phyloP scores from a whole-genome alignment of 257 asterid species.

The Solanum pinnatisectum region DNA sequence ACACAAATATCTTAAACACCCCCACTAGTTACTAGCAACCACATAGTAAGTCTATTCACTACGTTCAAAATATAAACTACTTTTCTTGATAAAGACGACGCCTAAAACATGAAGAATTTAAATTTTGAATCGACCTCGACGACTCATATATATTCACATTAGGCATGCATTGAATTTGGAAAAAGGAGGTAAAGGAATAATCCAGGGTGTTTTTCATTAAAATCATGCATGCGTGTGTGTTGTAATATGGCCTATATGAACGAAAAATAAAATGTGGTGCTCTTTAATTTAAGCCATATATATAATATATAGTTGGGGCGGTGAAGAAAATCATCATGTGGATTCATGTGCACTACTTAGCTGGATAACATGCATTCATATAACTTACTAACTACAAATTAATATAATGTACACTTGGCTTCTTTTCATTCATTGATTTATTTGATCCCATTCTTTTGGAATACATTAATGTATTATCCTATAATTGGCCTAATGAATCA shows the following conservation, averaged over 20 bases:
- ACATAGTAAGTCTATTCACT: not conserved
- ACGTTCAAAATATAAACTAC: not conserved
- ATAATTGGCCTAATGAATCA: slow-evolving; percentile 4
- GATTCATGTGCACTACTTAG: slow-evolving; percentile 48
- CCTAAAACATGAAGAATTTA: not conserved
- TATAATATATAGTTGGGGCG: slow-evolving; percentile 1
- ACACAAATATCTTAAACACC: no score
- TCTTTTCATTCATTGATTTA: slow-evolving; percentile 18
- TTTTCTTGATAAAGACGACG: no score
- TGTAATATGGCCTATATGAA: not conserved
- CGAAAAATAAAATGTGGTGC: not conserved
- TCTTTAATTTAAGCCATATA: not conserved
- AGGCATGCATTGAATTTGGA: slow-evolving; percentile 50
- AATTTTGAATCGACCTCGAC: not conserved
- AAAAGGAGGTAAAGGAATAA: slow-evolving; percentile 49
- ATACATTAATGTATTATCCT: slow-evolving; percentile 19
- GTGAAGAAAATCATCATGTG: slow-evolving; percentile 40
- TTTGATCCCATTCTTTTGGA: not conserved
- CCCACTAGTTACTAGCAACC: not conserved
- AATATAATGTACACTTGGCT: not conserved
- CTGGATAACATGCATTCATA: slow-evolving; percentile 37
- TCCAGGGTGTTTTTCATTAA: slow-evolving; percentile 38
- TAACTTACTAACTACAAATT: not conserved
- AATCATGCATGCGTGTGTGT: not conserved
- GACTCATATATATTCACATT: not conserved